Evolutionary conservation across 208 protist genomes (phyloP).

Genomic region (Strigomonas oncopelti): DNA sequence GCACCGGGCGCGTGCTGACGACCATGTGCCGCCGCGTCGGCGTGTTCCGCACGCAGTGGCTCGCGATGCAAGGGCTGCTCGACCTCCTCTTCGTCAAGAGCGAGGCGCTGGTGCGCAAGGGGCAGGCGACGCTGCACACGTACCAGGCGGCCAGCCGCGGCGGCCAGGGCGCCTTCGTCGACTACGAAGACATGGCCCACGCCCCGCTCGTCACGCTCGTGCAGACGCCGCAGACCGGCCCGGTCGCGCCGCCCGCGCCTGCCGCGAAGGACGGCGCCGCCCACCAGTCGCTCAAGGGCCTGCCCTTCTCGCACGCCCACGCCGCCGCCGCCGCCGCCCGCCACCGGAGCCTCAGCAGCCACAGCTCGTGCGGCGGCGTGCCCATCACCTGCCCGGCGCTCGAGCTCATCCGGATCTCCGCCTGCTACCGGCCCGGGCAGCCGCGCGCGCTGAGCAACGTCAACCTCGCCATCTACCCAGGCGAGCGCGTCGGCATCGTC

Average conservation of each 20-base stretch:
- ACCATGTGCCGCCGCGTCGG: constrained; percentile 35
- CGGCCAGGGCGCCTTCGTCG: constrained; percentile 7
- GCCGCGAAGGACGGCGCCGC: neutral
- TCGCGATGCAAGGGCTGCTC: constrained; percentile 49
- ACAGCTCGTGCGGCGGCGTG: constrained; percentile 3
- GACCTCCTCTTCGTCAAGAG: constrained; percentile 43
- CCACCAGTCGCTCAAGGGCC: neutral
- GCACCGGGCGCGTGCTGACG: constrained; percentile 31
- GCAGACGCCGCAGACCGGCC: constrained; percentile 5
- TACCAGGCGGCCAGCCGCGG: neutral
- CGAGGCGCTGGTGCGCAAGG: constrained; percentile 33
- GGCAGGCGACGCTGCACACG: constrained; percentile 5
- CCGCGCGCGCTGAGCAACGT: constrained; percentile 52
- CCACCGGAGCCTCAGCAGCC: neutral
- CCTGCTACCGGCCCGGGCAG: constrained; percentile 47
- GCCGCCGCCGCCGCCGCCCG: no score
- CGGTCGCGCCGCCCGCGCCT: neutral
- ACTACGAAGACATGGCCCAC: neutral
- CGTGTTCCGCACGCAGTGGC: constrained; percentile 43
- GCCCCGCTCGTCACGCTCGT: constrained; percentile 5
- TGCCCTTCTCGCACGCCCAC: no score
- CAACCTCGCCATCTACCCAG: constrained; percentile 35
- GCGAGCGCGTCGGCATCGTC: constrained; percentile 54
- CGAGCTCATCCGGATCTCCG: constrained; percentile 49
- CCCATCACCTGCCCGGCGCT: constrained; percentile 31